These are phyloP conservation scores for Euphorbia pulcherrima DNA, from an alignment of 345 rosid genomes.

Conservation along the genomic window DNA sequence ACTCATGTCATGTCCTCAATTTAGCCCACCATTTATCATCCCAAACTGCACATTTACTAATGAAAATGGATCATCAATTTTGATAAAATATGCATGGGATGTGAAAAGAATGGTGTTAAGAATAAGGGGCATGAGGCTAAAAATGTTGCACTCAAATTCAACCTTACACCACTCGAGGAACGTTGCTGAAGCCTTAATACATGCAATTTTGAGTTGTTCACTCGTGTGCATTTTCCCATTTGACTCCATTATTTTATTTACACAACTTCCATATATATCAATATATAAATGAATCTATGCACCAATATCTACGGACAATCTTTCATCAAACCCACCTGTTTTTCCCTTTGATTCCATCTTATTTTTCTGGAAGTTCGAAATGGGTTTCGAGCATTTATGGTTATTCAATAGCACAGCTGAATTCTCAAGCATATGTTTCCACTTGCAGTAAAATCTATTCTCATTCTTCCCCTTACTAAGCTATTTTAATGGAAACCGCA, in stretches of 20 bases:
- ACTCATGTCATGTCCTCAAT: too few species aligned
- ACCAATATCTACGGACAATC: slow-evolving; percentile 7
- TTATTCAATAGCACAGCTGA: slow-evolving; percentile 7
- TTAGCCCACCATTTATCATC: too few species aligned
- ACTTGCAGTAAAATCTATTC: slow-evolving; percentile 13
- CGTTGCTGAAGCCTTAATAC: slow-evolving; percentile 42
- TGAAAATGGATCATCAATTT: too few species aligned
- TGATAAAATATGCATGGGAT: neutral
- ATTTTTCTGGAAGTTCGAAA: slow-evolving; percentile 30
- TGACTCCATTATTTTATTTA: slow-evolving; percentile 20
- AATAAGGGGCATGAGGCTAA: slow-evolving; percentile 18
- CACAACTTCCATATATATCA: too few species aligned
- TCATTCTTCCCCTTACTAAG: neutral
- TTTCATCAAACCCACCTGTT: slow-evolving; percentile 18
- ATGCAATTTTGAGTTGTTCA: slow-evolving; percentile 31
- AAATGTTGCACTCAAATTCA: slow-evolving; percentile 22
- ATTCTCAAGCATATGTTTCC: slow-evolving; percentile 14
- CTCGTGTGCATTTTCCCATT: slow-evolving; percentile 51
- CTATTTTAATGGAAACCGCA: slow-evolving; percentile 37
- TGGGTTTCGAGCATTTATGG: slow-evolving; percentile 32
- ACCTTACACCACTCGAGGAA: slow-evolving; percentile 41
- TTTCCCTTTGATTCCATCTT: slow-evolving; percentile 15
- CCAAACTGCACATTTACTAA: too few species aligned
- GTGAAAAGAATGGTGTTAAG: too few species aligned
- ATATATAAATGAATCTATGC: neutral